Conservation (phyloP, 768 basidiomycete genomes). For the Lentinula raphanica region DNA sequence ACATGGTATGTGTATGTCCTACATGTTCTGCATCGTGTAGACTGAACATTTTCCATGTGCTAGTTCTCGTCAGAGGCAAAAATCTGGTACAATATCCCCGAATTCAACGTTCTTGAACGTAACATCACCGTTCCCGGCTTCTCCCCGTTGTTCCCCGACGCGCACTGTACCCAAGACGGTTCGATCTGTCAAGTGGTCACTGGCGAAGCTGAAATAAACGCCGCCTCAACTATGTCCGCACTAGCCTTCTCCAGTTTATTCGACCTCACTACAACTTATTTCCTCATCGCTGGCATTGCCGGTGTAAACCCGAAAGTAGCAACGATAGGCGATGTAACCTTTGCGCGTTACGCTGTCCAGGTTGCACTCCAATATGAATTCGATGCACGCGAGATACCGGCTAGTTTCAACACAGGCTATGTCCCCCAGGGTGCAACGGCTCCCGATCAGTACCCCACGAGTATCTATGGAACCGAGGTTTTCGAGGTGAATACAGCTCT, state of each 20-base stretch:
- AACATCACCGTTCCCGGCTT: constrained; percentile 28
- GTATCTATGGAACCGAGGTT: constrained; percentile 22
- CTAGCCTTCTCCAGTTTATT: constrained; percentile 23
- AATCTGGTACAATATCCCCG: constrained; percentile 19
- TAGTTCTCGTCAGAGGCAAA: constrained; percentile 9
- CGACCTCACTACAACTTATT: constrained; percentile 30
- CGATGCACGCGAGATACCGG: constrained; percentile 30
- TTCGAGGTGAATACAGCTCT: constrained; percentile 32
- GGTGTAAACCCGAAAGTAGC: constrained; percentile 27
- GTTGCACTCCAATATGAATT: constrained; percentile 29
- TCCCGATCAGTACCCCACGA: constrained; percentile 11
- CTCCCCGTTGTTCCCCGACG: constrained; percentile 29
- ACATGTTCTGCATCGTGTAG: neutral
- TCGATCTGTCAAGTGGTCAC: constrained; percentile 28
- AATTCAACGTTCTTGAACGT: constrained; percentile 21
- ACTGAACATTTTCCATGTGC: neutral
- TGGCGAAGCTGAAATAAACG: constrained; percentile 33
- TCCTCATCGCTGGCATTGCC: constrained; percentile 30
- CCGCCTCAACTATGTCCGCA: constrained; percentile 27
- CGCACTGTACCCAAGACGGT: constrained; percentile 25
- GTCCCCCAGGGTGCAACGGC: constrained; percentile 11
- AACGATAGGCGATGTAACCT: constrained; percentile 27
- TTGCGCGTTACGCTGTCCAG: constrained; percentile 30
- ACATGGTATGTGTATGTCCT: neutral
- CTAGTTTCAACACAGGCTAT: constrained; percentile 29